phyloP scores from a whole-genome alignment of 1,284 basidiomycete species.

The Earliella scabrosa region DNA sequence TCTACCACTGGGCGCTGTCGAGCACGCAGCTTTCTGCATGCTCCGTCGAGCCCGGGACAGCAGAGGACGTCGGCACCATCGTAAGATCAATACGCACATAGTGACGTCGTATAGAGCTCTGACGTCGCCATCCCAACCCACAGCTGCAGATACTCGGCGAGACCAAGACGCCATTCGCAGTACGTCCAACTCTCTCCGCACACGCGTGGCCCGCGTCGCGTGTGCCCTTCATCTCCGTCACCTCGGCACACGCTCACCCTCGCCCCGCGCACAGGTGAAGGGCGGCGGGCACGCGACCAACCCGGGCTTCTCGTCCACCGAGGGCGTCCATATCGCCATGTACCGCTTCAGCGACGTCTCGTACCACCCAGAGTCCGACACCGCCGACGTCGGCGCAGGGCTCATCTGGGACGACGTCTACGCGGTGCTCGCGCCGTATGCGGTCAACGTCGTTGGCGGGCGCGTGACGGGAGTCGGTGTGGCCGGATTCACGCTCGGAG shows the following conservation, averaged over 20 bases:
- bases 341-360: slow-evolving; percentile 44
- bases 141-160: not conserved
- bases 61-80: slow-evolving; percentile 32
- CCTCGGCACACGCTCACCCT: not conserved
- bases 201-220: not conserved
- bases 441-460: slow-evolving; percentile 51
- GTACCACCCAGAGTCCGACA: slow-evolving; percentile 35
- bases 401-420: slow-evolving; percentile 56
- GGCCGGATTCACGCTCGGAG: slow-evolving; percentile 51
- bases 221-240: not conserved
- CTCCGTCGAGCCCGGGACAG: slow-evolving; percentile 33
- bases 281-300: slow-evolving; percentile 54
- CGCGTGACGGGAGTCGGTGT: slow-evolving; percentile 45
- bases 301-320: slow-evolving; percentile 53
- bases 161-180: slow-evolving; percentile 32
- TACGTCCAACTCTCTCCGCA: slow-evolving; percentile 24
- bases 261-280: slow-evolving; percentile 42
- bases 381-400: slow-evolving; percentile 51
- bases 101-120: not conserved
- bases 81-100: slow-evolving; percentile 19
- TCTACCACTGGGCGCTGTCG: slow-evolving; percentile 35
- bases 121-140: not conserved
- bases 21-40: slow-evolving; percentile 28
- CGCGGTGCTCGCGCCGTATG: slow-evolving; percentile 37
- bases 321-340: slow-evolving; percentile 56